Percentiles rank a stretch among this genome's conserved stretches.
phyloP scores from a whole-genome alignment of 169 alveolate species.

The Toxoplasma gondii region DNA sequence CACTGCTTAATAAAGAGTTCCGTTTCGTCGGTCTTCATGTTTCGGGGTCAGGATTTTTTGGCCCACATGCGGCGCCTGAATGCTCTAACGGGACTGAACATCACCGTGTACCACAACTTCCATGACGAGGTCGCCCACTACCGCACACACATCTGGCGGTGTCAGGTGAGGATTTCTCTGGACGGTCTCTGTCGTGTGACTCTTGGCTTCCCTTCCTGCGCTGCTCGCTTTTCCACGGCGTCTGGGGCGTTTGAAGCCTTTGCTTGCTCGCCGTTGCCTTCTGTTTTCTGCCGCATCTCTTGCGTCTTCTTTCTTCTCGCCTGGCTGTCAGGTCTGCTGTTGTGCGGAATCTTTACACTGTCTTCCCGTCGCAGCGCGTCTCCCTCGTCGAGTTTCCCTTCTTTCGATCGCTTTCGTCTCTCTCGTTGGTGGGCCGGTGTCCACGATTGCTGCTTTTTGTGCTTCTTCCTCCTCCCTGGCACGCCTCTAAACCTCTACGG shows the following conservation, averaged over 20 bases:
- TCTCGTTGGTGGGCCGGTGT: too few species aligned
- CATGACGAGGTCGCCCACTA: conserved; percentile 91
- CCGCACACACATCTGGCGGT: conserved; percentile 93
- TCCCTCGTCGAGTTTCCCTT: too few species aligned
- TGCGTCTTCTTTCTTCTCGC: neutral
- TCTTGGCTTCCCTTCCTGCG: neutral
- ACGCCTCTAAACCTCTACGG: too few species aligned
- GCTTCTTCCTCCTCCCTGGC: too few species aligned
- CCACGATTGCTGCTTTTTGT: too few species aligned
- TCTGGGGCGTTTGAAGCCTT: neutral
- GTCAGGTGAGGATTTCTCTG: conserved; percentile 76
- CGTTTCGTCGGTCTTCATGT: too few species aligned
- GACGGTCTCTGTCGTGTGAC: neutral
- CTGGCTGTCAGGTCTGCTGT: neutral
- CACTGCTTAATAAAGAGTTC: too few species aligned
- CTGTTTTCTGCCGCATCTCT: neutral
- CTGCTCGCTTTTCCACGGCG: neutral
- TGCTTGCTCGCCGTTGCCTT: neutral
- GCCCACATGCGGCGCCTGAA: conserved; percentile 90
- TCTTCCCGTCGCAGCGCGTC: too few species aligned
- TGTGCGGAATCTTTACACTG: too few species aligned
- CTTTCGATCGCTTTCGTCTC: too few species aligned
- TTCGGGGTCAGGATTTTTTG: conserved; percentile 81
- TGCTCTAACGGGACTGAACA: conserved; percentile 87
- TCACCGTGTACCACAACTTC: conserved; percentile 91